Base-by-base conservation (phyloP, 495 filamentous ascomycete genomes). In the Entonaema liquescens region DNA sequence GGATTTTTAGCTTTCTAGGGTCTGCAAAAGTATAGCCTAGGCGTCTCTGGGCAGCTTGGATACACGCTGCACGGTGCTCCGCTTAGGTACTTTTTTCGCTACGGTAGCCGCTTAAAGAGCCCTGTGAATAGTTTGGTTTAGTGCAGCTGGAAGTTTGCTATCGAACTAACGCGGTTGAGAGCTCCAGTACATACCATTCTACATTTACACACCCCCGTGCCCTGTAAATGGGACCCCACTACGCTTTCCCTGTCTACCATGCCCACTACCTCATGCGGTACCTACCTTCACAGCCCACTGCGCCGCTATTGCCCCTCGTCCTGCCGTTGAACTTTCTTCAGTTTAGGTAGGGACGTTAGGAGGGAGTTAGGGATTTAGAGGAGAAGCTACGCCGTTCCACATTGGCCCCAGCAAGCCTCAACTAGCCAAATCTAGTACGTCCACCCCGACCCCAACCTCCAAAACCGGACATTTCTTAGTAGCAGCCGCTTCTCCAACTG, bases 351-450 rank as follows among this genome's bases (percentile, higher is more conserved):
- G 23, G 42, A 23, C 17, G 12, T 11, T 21, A 21, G 23, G 42
- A 47, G 9, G 7, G 21, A n/a, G 42, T 47, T 38, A 38, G 61
- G 57, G 57, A 70, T 61, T 36, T 70, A 56, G 55, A 64, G 25
- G 17, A 64, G n/a, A 62, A 61, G 7, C 5, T 5, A 33, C 58
- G 36, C 61, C 47, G 47, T 57, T 15, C 58, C 21, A 55, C 47
- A 70, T 29, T 31, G 7, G 7, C 7, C 53, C 19, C 50, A 36
- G 17, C 54, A 8, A 8, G 3, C 3, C 47, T 9, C 42, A 38
- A 6, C 69, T 72, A 72, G 59, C 69, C 69, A 54, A 40, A 72
- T 63, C n/a, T 67, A 56, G 69, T 61, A 72, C 60, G n/a, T 55
- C 29, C 60, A 63, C 55, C 64, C 59, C 69, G 60, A 63, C 36